phyloP scores from a whole-genome alignment of 139 green algal genomes.

The Klebsormidium nitens region DNA sequence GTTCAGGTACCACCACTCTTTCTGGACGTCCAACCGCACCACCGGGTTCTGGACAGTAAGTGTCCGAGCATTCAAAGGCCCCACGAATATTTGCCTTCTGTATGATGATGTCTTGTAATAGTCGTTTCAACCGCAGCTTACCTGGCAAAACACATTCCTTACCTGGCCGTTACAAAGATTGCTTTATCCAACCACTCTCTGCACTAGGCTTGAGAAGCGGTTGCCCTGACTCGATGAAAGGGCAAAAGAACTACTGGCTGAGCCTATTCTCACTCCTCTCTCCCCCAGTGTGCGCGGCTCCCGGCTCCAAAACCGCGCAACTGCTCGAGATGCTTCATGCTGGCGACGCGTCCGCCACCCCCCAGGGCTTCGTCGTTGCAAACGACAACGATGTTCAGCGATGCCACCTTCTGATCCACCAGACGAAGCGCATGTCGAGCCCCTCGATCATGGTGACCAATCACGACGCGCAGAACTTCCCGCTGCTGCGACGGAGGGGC shows the following conservation, averaged over 20 bases:
- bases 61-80: neutral
- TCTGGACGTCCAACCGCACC: conserved; percentile 86
- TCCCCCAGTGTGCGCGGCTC: conserved; percentile 92
- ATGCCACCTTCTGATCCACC: conserved; percentile 96
- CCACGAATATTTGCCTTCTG: neutral
- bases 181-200: too few relatives aligned
- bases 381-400: conserved; percentile 93
- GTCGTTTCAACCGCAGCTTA: too few relatives aligned
- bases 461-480: conserved; percentile 84
- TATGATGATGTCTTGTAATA: too few relatives aligned
- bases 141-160: too few relatives aligned
- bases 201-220: too few relatives aligned
- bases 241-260: too few relatives aligned
- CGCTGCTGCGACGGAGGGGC: conserved; percentile 18
- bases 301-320: conserved; percentile 92
- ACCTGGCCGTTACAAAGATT: too few relatives aligned
- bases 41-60: conserved; percentile 87
- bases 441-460: conserved; percentile 88
- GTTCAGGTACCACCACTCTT: conserved; percentile 83
- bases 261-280: too few relatives aligned
- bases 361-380: conserved; percentile 87
- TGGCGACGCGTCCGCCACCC: conserved; percentile 20
- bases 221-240: too few relatives aligned
- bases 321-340: conserved; percentile 82
- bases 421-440: conserved; percentile 85